phyloP scores from a whole-genome alignment of 2,329 filamentous ascomycete species.

The Paecilomyces dactylethromorphus region DNA sequence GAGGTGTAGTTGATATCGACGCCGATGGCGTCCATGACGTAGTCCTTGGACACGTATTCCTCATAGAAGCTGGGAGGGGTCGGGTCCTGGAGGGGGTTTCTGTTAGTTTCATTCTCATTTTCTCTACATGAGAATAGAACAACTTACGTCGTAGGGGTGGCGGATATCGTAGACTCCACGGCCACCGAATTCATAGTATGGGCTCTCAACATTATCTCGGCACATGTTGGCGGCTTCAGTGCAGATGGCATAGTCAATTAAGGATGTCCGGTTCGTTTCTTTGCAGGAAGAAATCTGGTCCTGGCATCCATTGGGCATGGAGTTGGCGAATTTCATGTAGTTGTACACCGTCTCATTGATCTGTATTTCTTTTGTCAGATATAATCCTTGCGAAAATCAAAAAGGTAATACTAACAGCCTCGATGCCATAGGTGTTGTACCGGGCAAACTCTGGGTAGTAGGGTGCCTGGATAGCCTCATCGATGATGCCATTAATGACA shows the following conservation, averaged over 20 bases:
- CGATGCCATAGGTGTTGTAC: conserved; percentile 52
- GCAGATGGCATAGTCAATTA: conserved; percentile 47
- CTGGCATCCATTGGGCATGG: conserved; percentile 55
- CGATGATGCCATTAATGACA: conserved; percentile 53
- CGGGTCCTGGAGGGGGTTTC: conserved; percentile 40
- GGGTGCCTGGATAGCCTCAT: conserved; percentile 44
- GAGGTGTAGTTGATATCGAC: conserved; percentile 55
- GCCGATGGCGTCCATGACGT: conserved; percentile 54
- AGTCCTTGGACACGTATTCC: conserved; percentile 58
- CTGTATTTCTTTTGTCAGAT: conserved; percentile 8
- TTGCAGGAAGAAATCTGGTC: conserved; percentile 63
- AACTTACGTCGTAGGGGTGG: conserved; percentile 35
- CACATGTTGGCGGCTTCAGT: conserved; percentile 50
- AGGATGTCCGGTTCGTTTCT: conserved; percentile 52
- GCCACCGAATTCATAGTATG: conserved; percentile 49
- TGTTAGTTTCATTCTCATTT: conserved; percentile 7
- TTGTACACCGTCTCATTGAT: conserved; percentile 54
- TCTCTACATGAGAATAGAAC: conserved; percentile 6
- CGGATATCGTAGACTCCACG: conserved; percentile 58
- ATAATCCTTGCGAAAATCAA: background rate
- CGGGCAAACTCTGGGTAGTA: conserved; percentile 48
- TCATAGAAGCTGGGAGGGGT: conserved; percentile 57
- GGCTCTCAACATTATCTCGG: conserved; percentile 49
- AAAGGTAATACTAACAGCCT: conserved; percentile 17
- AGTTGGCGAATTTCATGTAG: conserved; percentile 51